Evolutionary conservation across 495 filamentous ascomycete genomes (phyloP).

Genomic region (Niebla homalea): DNA sequence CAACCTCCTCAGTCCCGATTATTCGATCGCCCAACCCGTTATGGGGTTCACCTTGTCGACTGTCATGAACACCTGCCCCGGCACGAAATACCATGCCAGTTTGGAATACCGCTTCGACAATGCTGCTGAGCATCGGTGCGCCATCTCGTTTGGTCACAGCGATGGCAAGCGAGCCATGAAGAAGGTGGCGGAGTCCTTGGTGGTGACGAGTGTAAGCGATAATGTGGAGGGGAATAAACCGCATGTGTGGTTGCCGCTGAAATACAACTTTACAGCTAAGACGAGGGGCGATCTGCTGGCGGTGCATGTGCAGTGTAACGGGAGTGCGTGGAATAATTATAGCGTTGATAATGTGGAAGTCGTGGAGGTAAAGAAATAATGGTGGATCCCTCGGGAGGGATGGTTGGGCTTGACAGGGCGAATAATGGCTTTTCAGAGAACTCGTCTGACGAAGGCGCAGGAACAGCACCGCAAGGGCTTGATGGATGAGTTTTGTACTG

Average conservation of each 20-base stretch:
- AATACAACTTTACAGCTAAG: neutral
- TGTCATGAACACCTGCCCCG: neutral
- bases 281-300: neutral
- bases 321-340: neutral
- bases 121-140: neutral
- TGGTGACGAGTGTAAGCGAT: neutral
- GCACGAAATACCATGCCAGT: neutral
- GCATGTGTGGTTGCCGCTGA: neutral
- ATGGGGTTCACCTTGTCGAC: neutral
- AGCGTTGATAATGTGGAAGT: slow-evolving; percentile 1
- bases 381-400: neutral
- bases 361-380: neutral
- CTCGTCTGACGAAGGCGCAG: too few species aligned
- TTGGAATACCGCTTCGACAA: neutral
- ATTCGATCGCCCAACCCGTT: neutral
- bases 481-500: too few species aligned
- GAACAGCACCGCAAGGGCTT: too few species aligned
- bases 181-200: neutral
- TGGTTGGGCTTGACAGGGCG: neutral
- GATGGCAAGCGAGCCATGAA: too few species aligned
- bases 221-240: neutral
- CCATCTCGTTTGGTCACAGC: neutral
- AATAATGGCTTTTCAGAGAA: neutral
- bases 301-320: neutral
- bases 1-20: slow-evolving; percentile 1